Percentiles rank a stretch among this genome's conserved stretches.
Evolutionary conservation across 805 yeast species (phyloP).

Genomic region (Komagataella phaffii): DNA sequence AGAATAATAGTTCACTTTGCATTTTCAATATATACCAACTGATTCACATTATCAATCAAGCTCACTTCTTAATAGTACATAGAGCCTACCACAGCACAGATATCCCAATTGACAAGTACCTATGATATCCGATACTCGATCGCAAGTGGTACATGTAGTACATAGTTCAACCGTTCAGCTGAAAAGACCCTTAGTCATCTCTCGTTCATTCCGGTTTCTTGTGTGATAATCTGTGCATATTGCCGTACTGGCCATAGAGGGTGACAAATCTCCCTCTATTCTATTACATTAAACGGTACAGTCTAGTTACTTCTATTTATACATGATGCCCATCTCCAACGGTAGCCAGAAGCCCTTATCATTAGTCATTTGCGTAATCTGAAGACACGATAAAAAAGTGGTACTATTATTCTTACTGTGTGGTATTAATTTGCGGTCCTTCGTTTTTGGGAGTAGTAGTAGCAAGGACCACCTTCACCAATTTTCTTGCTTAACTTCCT

Average conservation of each 20-base stretch:
- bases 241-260: conserved; percentile 23
- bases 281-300: background rate
- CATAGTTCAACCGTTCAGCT: no score
- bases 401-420: background rate
- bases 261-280: no score
- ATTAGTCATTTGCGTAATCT: background rate
- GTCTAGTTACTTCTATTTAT: background rate
- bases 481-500: background rate
- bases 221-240: conserved; percentile 10
- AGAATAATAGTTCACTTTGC: conserved; percentile 6
- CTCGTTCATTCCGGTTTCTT: no score
- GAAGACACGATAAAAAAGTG: background rate
- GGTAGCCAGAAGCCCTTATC: background rate
- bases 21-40: background rate
- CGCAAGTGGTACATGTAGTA: no score
- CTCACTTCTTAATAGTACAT: conserved; percentile 28
- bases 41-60: background rate
- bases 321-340: background rate
- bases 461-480: background rate
- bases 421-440: background rate
- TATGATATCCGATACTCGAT: no score
- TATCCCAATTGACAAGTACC: no score
- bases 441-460: background rate
- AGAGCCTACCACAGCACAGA: no score
- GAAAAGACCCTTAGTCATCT: no score